A percentile compares a stretch with the other conserved stretches of the same genome.
Conservation (phyloP, 371 early-diverging fungal species). For the Mortierella sp. region DNA sequence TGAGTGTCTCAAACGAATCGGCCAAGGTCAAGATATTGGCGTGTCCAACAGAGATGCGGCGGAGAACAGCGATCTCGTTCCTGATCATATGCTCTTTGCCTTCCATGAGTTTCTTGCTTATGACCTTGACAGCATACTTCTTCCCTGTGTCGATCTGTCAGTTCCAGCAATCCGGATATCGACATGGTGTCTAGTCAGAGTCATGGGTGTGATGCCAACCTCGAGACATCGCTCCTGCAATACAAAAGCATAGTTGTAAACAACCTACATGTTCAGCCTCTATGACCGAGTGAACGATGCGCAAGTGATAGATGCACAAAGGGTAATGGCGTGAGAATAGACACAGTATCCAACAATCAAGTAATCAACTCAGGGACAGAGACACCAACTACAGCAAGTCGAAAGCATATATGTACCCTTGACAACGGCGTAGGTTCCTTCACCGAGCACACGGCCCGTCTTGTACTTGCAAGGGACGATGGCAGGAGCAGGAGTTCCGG, state of each 20-base stretch:
- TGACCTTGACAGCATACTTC: slow-evolving; percentile 90
- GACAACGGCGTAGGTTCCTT: slow-evolving; percentile 77
- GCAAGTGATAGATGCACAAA: no score
- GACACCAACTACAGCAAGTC: no score
- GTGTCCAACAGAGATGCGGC: slow-evolving; percentile 86
- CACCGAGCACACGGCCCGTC: slow-evolving; percentile 72
- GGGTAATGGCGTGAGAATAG: no score
- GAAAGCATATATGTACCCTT: no score
- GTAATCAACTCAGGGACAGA: no score
- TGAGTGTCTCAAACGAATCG: slow-evolving; percentile 93
- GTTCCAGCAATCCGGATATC: no score
- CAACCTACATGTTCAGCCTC: slow-evolving; percentile 58
- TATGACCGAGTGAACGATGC: no score
- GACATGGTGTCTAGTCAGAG: no score
- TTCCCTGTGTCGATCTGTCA: slow-evolving; percentile 82
- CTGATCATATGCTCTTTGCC: slow-evolving; percentile 91
- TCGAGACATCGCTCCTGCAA: background rate
- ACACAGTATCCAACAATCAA: no score
- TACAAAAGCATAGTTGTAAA: background rate
- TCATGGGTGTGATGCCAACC: no score
- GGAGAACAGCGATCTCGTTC: slow-evolving; percentile 89
- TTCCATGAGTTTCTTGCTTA: slow-evolving; percentile 89
- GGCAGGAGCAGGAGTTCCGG: slow-evolving; percentile 14
- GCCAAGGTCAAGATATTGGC: slow-evolving; percentile 85
- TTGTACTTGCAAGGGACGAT: slow-evolving; percentile 75